Evolutionary conservation across 495 filamentous ascomycete species (phyloP).

Genomic region (Aspergillus hancockii): DNA sequence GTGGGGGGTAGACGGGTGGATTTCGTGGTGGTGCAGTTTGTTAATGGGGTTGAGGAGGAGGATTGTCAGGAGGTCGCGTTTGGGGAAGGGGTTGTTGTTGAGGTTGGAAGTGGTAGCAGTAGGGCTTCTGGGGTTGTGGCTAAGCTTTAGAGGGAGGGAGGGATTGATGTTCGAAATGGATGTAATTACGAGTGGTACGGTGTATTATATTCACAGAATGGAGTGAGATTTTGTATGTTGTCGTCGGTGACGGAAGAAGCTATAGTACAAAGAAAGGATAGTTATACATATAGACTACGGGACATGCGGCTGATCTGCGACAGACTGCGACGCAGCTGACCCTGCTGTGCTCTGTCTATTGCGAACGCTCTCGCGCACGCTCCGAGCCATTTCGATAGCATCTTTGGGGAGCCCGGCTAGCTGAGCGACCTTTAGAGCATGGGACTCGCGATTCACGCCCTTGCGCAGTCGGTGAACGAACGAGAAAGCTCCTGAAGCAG

Average conservation of each 20-base stretch:
- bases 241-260: background rate
- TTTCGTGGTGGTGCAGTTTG: constrained; percentile 88
- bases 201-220: too few relatives aligned
- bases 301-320: background rate
- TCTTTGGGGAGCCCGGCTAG: constrained; percentile 73
- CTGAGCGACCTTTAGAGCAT: constrained; percentile 89
- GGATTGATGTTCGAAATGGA: too few relatives aligned
- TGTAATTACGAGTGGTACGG: too few relatives aligned
- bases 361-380: constrained; percentile 20
- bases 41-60: constrained; percentile 79
- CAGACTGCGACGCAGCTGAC: background rate
- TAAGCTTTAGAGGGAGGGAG: constrained; percentile 32
- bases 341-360: background rate
- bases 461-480: constrained; percentile 79
- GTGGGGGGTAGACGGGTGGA: constrained; percentile 67
- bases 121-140: constrained; percentile 35
- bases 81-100: constrained; percentile 38
- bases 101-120: constrained; percentile 30
- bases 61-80: constrained; percentile 86
- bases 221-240: background rate
- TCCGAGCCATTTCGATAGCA: constrained; percentile 56
- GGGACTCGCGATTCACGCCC: constrained; percentile 83
- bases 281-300: background rate
- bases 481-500: constrained; percentile 63
- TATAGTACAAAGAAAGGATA: constrained; percentile 1